Percentiles rank a stretch among this genome's conserved stretches.
Evolutionary conservation across 225 moss, liverwort and hornwort genomes (phyloP).

Genomic region (Pleurozium schreberi): DNA sequence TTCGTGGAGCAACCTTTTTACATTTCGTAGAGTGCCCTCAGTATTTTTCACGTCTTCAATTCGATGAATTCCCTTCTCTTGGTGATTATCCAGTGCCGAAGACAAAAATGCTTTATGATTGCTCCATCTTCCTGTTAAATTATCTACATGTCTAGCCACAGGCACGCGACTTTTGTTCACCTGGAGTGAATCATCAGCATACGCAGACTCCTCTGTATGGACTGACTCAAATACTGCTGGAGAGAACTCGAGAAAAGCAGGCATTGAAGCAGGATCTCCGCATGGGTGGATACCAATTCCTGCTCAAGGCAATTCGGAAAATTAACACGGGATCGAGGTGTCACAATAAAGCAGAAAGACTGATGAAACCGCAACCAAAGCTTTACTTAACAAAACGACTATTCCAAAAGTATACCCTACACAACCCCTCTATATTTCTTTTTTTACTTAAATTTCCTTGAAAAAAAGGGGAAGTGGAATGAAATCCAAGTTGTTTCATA

Average conservation of each 20-base stretch:
- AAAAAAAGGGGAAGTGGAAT: too few relatives aligned
- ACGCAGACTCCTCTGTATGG: slow-evolving; percentile 20
- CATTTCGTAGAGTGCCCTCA: slow-evolving; percentile 1
- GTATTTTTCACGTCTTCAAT: slow-evolving; percentile 5
- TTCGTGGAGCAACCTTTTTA: slow-evolving; percentile 34
- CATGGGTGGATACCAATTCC: slow-evolving; percentile 51
- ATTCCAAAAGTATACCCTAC: neutral
- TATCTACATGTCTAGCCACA: slow-evolving; percentile 14
- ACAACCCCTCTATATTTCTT: too few relatives aligned
- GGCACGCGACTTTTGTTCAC: slow-evolving; percentile 10
- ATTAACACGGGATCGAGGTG: neutral
- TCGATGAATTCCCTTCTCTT: slow-evolving; percentile 15
- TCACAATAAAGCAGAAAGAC: neutral
- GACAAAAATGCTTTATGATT: slow-evolving; percentile 27
- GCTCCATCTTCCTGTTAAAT: slow-evolving; percentile 24
- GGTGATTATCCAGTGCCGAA: neutral
- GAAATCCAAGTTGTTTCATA: too few relatives aligned
- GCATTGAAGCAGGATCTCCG: slow-evolving; percentile 14
- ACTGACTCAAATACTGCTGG: slow-evolving; percentile 49
- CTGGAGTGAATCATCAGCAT: slow-evolving; percentile 23
- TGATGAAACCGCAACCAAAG: neutral
- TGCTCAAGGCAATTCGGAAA: slow-evolving; percentile 20
- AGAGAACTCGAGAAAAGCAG: slow-evolving; percentile 34
- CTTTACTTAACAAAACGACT: neutral
- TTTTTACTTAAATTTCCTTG: too few relatives aligned